A percentile compares a stretch with the other conserved stretches of the same genome.
phyloP scores from a whole-genome alignment of 805 yeast genomes.

The Wickerhamomyces mucosus region DNA sequence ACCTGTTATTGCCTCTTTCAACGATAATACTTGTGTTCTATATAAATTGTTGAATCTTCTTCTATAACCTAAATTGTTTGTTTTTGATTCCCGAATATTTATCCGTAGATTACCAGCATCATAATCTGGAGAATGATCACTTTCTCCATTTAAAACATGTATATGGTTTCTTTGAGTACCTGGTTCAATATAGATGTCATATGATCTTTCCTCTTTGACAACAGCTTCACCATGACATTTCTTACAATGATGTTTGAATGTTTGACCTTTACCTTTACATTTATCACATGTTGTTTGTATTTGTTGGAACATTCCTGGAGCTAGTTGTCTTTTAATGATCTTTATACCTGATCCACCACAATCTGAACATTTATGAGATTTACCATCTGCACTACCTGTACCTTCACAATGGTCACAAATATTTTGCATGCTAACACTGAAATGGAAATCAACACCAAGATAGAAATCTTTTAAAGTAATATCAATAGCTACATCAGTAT shows the following conservation, averaged over 20 bases:
- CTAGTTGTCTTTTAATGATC: constrained; percentile 62
- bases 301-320: constrained; percentile 85
- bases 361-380: constrained; percentile 48
- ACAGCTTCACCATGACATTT: constrained; percentile 68
- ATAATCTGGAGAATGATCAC: constrained; percentile 77
- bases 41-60: constrained; percentile 67
- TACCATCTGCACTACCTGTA: constrained; percentile 76
- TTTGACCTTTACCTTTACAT: constrained; percentile 73
- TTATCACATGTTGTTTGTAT: constrained; percentile 69
- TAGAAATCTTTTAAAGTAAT: constrained; percentile 59
- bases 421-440: constrained; percentile 59
- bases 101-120: constrained; percentile 72
- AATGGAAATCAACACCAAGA: constrained; percentile 54
- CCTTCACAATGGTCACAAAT: constrained; percentile 76
- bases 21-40: constrained; percentile 69
- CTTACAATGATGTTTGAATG: constrained; percentile 54
- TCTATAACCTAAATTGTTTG: constrained; percentile 72
- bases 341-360: constrained; percentile 75
- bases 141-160: constrained; percentile 60
- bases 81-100: constrained; percentile 43
- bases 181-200: constrained; percentile 52
- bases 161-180: constrained; percentile 59
- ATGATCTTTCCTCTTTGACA: constrained; percentile 41
- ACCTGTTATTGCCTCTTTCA: constrained; percentile 67
- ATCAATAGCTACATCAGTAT: constrained; percentile 45